Percentiles rank a stretch among this genome's conserved stretches.
Evolutionary conservation across 768 basidiomycete species (phyloP).

Genomic region (Rhizopogon vesiculosus): DNA sequence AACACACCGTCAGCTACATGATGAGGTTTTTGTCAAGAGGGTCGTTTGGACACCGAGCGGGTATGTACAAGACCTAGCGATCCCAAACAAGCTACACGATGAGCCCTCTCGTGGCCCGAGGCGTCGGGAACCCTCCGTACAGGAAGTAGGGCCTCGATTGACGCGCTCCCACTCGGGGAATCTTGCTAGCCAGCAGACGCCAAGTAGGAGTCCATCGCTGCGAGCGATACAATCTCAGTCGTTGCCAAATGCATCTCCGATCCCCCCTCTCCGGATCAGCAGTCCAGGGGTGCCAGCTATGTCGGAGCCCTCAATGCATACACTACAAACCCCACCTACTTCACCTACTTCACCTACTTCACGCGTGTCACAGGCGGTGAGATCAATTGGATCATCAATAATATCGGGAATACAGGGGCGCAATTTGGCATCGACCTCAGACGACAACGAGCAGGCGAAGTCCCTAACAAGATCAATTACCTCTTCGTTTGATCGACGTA

Average conservation of each 20-base stretch:
- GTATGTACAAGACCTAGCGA: slow-evolving; percentile 11
- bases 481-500: slow-evolving; percentile 11
- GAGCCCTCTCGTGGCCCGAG: slow-evolving; percentile 1
- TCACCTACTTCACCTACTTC: slow-evolving; percentile 12
- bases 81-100: not conserved
- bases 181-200: not conserved
- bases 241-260: slow-evolving; percentile 1
- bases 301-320: slow-evolving; percentile 14
- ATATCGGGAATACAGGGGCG: slow-evolving; percentile 15
- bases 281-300: slow-evolving; percentile 13
- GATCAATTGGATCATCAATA: slow-evolving; percentile 19
- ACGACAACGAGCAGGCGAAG: slow-evolving; percentile 9
- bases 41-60: slow-evolving; percentile 27
- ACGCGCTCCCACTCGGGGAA: slow-evolving; percentile 17
- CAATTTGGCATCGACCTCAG: slow-evolving; percentile 3
- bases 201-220: slow-evolving; percentile 1
- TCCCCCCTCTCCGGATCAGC: slow-evolving; percentile 16
- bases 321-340: slow-evolving; percentile 4
- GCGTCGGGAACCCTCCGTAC: not conserved
- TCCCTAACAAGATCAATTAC: slow-evolving; percentile 7
- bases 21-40: slow-evolving; percentile 25
- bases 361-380: slow-evolving; percentile 17
- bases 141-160: not conserved
- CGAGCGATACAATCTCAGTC: not conserved
- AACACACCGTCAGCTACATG: slow-evolving; percentile 32